A percentile compares a stretch with the other conserved stretches of the same genome.
Evolutionary conservation across 768 basidiomycete genomes (phyloP).

Genomic region (Astraeus odoratus): DNA sequence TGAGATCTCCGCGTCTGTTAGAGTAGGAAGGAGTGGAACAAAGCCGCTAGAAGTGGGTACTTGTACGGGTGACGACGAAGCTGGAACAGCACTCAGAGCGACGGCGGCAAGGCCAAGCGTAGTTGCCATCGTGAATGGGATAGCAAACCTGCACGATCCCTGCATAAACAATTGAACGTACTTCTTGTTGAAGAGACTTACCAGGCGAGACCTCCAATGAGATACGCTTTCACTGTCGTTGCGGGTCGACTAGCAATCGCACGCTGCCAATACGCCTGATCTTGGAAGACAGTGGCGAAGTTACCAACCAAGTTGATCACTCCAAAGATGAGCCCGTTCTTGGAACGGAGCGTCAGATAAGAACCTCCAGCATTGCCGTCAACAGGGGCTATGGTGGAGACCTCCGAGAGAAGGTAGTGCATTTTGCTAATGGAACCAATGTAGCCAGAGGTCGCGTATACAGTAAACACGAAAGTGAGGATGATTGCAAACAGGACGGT

Average conservation of each 20-base stretch:
- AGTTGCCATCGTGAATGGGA: constrained; percentile 82
- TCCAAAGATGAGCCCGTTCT: constrained; percentile 73
- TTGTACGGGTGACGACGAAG: constrained; percentile 19
- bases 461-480: constrained; percentile 68
- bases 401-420: constrained; percentile 70
- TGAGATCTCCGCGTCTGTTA: constrained; percentile 61
- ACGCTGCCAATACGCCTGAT: constrained; percentile 86
- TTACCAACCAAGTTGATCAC: constrained; percentile 87
- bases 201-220: constrained; percentile 88
- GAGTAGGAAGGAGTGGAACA: constrained; percentile 34
- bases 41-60: constrained; percentile 45
- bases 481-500: constrained; percentile 83
- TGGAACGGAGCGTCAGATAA: constrained; percentile 77
- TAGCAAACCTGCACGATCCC: constrained; percentile 68
- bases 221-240: constrained; percentile 85
- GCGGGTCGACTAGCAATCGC: constrained; percentile 84
- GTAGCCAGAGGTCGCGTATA: constrained; percentile 70
- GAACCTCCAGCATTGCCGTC: constrained; percentile 79
- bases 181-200: constrained; percentile 19
- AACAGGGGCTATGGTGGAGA: constrained; percentile 51
- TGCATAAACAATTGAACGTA: not conserved
- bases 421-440: constrained; percentile 76
- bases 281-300: constrained; percentile 59
- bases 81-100: constrained; percentile 51
- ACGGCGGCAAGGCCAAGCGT: constrained; percentile 85